Base-by-base conservation (phyloP, 2,329 filamentous ascomycete genomes). In the Microascus cirrosus region DNA sequence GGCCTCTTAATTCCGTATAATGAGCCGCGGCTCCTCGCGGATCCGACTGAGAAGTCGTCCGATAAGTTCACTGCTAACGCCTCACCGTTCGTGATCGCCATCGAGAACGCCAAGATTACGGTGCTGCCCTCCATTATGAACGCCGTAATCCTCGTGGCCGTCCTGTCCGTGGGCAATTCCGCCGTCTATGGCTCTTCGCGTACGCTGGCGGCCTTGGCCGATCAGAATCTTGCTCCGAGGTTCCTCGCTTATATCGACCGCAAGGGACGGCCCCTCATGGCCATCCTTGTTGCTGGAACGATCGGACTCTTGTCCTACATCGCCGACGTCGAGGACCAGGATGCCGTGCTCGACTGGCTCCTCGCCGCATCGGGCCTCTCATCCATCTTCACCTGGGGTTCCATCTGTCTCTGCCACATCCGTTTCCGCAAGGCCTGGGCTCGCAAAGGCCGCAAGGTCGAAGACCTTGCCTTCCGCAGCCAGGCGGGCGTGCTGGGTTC, bases 51-150 rank as follows among this genome's bases (percentile, higher is more conserved):
- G 20, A 78, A 75, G 20, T 71, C 72, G 11, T 74, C 74, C 36
- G 74, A 69, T 58, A 75, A 76, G n/a, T 81, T 80, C 54, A 83
- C n/a, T 5, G 82, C 86, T 51, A 83, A 84, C 28, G 87, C 90
- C 1, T 95, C 90, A 2, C 93, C 93, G 1, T 96, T 96, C 69
- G 92, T 96, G 65, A 95, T 96, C 65, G 90, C 92, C 61, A 95
- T 96, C 64, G 77, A 87, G 63, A 87, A 91, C 61, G 90, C 91
- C 1, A 87, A 89, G 10, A 95, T 96, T 65, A 74, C 82, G 50
- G 85, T 87, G 2, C 80, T 96, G 2, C 90, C 90, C 1, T 92
- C 88, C 0, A 81, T 96, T 57, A 95, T 96, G 87, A 96, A 97
- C 71, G 85, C 84, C n/a, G 90, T 96, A 60, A 96, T 96, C 69